phyloP scores from a whole-genome alignment of 2,329 filamentous ascomycete genomes.

The Penicillium hordei region DNA sequence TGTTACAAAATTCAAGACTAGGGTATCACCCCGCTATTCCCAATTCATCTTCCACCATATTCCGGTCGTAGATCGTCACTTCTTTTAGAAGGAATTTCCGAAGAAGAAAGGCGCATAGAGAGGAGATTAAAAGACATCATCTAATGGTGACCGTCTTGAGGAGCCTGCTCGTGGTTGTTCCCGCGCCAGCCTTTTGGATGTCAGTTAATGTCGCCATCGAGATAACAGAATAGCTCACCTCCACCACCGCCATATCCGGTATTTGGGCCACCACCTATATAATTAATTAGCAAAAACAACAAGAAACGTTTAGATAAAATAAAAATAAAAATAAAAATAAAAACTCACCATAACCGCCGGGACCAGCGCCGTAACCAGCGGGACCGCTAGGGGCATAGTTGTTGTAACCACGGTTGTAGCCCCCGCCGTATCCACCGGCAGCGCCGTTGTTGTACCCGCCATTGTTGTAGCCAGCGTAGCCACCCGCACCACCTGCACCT shows the following conservation, averaged over 20 bases:
- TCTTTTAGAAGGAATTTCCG: conserved; percentile 5
- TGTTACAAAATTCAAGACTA: background rate
- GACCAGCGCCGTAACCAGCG: conserved; percentile 29
- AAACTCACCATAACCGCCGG: conserved; percentile 35
- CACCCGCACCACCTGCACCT: conserved; percentile 40
- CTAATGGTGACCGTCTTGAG: conserved; percentile 21
- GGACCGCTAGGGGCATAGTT: conserved; percentile 11
- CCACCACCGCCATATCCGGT: conserved; percentile 31
- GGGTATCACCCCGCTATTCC: background rate
- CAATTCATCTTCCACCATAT: background rate
- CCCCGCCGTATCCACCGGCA: conserved; percentile 27
- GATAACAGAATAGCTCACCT: conserved; percentile 14
- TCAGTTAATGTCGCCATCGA: background rate
- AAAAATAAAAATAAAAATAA: too few species aligned
- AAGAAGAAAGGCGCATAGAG: background rate
- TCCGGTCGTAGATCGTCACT: conserved; percentile 12
- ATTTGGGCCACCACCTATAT: conserved; percentile 26
- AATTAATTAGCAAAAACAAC: background rate
- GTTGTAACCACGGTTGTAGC: conserved; percentile 34
- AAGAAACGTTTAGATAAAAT: too few species aligned
- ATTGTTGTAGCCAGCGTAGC: conserved; percentile 25
- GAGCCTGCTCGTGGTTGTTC: conserved; percentile 19
- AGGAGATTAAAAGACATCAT: conserved; percentile 1
- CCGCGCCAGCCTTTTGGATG: conserved; percentile 27
- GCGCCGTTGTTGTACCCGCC: conserved; percentile 20